Conservation (phyloP, 306 rosid species). For the Acacia melanoxylon region DNA sequence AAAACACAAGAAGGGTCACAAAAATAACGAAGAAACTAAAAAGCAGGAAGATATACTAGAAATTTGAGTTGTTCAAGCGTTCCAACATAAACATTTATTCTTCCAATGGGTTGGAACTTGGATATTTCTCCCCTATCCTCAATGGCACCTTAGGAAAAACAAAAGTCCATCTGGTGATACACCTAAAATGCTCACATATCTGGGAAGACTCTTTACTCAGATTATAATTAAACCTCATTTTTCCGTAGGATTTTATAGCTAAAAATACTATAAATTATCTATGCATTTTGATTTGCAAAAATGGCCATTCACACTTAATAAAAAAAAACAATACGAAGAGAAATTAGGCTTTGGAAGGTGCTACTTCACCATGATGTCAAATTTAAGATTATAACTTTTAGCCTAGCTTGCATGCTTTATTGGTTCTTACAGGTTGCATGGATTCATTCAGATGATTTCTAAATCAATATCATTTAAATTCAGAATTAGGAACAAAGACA, state of each 20-base stretch:
- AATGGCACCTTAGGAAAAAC: neutral
- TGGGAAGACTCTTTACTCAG: neutral
- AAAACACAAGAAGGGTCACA: neutral
- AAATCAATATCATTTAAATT: neutral
- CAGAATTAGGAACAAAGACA: neutral
- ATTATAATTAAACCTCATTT: neutral
- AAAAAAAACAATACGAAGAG: neutral
- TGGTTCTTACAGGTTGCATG: neutral
- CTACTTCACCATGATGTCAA: neutral
- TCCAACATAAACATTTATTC: neutral
- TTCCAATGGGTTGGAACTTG: neutral
- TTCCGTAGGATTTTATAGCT: too few species aligned
- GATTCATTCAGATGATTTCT: neutral
- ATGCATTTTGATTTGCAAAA: neutral
- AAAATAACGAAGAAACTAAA: neutral
- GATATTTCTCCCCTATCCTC: neutral
- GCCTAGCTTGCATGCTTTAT: neutral
- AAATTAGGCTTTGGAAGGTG: neutral
- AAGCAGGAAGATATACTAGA: neutral
- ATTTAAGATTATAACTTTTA: neutral
- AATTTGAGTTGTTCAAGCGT: constrained; percentile 1
- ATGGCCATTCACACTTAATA: neutral
- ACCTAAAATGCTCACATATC: neutral
- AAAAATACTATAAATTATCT: neutral
- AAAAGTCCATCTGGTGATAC: neutral